Base-by-base conservation (phyloP, 495 filamentous ascomycete genomes). In the Aspergillus sclerotioniger region DNA sequence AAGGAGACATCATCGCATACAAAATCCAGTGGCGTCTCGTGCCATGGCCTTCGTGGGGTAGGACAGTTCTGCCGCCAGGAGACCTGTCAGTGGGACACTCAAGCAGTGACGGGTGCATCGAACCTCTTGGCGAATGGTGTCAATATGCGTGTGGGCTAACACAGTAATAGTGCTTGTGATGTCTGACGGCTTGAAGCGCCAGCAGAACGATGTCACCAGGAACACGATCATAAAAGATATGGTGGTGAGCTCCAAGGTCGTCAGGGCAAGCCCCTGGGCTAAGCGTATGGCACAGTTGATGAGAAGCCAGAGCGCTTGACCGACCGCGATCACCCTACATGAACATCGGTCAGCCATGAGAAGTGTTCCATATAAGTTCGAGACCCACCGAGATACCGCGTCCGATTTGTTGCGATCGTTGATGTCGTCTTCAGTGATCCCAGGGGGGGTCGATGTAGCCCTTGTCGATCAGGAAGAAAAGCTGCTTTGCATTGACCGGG, bases 111-210 rank as follows among this genome's bases (percentile, higher is more conserved):
- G 19, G 3, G 21, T 47, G 16, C 33, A 47, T 47, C 45, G 45
- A 25, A 20, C 45, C 45, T 49, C n/a, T 15, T 6, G 13, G 6
- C 46, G 46, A n/a, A 49, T 49, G 21, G 5, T 10, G 10, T 31
- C 46, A 3, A 49, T 49, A 6, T 9, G 46, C 7, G 21, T 29
- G 10, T 49, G 1, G 2, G 20, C n/a, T 31, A 13, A 2, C 20
- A 65, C 29, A 3, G 47, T 57, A 1, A 71, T 67, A 3, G 69
- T 63, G 43, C 66, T 56, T 15, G 60, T 46, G 8, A 76, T 53
- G 33, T 76, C 65, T 15, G 65, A 56, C 2, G 78, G 76, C 45
- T 81, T 80, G 21, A 70, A 16, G 58, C 66, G 68, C 78, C 78
- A 81, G 47, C 76, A 61, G 6, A 59, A 59, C 16, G 74, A 78